Percentiles rank a stretch among this genome's conserved stretches.
Conservation (phyloP, 2,329 filamentous ascomycete species). For the Sporothrix variecibatus region DNA sequence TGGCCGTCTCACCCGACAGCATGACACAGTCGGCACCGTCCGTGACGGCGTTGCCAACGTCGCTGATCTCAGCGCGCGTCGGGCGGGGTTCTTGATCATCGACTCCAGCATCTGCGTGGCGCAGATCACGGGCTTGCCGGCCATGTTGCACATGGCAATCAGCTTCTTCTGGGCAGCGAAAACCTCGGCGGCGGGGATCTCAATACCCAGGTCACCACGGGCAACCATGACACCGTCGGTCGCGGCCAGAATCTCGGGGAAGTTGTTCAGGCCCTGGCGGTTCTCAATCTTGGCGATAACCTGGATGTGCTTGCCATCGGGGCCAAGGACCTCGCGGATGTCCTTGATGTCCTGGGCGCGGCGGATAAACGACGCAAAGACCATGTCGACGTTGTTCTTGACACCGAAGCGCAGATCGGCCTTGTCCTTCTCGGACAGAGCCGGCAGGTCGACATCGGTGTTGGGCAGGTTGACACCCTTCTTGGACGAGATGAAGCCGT, state of each 20-base stretch:
- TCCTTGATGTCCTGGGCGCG: slow-evolving; percentile 88
- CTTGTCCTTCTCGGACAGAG: slow-evolving; percentile 98
- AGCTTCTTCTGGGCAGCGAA: slow-evolving; percentile 99
- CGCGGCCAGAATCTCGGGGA: slow-evolving; percentile 91
- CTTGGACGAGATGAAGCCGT: slow-evolving; percentile 96
- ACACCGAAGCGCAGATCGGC: slow-evolving; percentile 91
- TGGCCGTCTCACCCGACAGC: slow-evolving; percentile 98
- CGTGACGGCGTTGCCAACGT: slow-evolving; percentile 96
- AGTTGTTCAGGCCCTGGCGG: slow-evolving; percentile 99
- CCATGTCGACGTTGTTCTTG: slow-evolving; percentile 98
- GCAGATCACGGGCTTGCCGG: slow-evolving; percentile 97
- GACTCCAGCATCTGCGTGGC: slow-evolving; percentile 99
- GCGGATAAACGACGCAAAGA: slow-evolving; percentile 98
- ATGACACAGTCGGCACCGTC: slow-evolving; percentile 99
- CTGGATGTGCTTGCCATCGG: slow-evolving; percentile 93
- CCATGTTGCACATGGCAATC: slow-evolving; percentile 99
- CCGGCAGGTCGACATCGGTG: slow-evolving; percentile 96
- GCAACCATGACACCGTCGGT: slow-evolving; percentile 99
- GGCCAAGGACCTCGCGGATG: slow-evolving; percentile 88
- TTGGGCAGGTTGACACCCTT: slow-evolving; percentile 99
- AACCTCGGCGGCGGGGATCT: slow-evolving; percentile 97
- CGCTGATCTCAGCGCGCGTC: slow-evolving; percentile 96
- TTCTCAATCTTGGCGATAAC: slow-evolving; percentile 99
- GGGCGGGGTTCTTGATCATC: slow-evolving; percentile 99
- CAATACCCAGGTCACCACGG: slow-evolving; percentile 96